These are phyloP conservation scores for Trypanosoma lewisi DNA, from an alignment of 208 protist species.

Conservation along the genomic window DNA sequence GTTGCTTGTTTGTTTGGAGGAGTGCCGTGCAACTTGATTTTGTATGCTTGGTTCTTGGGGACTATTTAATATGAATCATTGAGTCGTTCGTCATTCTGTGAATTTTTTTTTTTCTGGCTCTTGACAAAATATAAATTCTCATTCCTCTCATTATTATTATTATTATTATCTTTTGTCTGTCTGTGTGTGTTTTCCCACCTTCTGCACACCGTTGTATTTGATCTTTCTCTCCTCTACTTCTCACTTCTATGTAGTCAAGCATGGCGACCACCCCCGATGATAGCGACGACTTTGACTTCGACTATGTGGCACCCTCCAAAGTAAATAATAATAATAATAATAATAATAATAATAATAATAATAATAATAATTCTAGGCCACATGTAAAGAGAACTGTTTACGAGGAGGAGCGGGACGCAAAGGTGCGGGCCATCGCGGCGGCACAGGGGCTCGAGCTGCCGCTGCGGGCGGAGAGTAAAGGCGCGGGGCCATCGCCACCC, in stretches of 20 bases:
- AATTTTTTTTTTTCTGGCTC: constrained; percentile 24
- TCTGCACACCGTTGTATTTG: not conserved
- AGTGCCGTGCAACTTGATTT: not conserved
- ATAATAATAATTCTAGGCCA: too few species aligned
- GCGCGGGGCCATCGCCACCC: not conserved
- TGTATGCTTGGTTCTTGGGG: not conserved
- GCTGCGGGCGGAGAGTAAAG: not conserved
- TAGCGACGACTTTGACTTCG: constrained; percentile 22
- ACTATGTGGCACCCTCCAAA: constrained; percentile 15
- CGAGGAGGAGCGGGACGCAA: constrained; percentile 63
- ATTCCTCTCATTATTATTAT: constrained; percentile 18
- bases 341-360: too few species aligned
- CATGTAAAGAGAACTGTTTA: constrained; percentile 46
- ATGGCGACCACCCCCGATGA: constrained; percentile 5
- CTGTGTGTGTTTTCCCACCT: constrained; percentile 3
- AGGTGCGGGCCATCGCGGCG: constrained; percentile 33
- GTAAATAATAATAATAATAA: too few species aligned
- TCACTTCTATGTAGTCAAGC: not conserved
- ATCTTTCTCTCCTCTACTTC: constrained; percentile 16
- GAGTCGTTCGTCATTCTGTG: not conserved
- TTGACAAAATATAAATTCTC: not conserved
- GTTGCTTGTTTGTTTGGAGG: not conserved
- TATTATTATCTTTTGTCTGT: constrained; percentile 12
- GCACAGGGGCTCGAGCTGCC: not conserved
- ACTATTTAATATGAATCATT: not conserved